A percentile compares a stretch with the other conserved stretches of the same genome.
Conservation (phyloP, 2,329 filamentous ascomycete genomes). For the Pseudogymnoascus sp. region DNA sequence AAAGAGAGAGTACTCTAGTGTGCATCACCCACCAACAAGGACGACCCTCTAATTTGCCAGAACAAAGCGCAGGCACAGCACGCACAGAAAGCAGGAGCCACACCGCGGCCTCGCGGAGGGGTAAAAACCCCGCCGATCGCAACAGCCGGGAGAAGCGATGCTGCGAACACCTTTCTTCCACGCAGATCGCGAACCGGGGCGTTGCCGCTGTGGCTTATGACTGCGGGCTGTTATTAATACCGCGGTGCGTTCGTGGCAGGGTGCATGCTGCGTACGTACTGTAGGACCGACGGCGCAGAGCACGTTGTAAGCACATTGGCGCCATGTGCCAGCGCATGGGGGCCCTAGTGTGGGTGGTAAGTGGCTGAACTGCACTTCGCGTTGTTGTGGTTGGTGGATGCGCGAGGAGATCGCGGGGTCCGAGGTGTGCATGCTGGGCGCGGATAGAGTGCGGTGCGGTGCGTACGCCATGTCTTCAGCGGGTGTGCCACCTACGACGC, state of each 20-base stretch:
- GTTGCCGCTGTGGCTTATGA: conserved; percentile 4
- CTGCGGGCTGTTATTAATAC: background rate
- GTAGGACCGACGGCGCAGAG: background rate
- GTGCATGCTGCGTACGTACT: background rate
- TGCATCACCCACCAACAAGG: background rate
- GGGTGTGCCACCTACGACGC: background rate
- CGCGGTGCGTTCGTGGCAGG: conserved; percentile 5
- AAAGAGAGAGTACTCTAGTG: background rate
- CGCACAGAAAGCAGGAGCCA: background rate
- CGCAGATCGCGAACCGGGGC: background rate
- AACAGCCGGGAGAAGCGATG: background rate
- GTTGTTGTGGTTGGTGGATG: conserved; percentile 3
- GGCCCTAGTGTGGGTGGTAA: background rate
- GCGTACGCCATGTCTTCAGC: background rate
- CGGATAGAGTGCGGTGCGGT: background rate
- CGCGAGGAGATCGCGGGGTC: background rate
- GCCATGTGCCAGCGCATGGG: conserved; percentile 5
- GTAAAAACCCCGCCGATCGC: background rate
- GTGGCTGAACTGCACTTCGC: background rate
- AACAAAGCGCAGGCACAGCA: conserved; percentile 3
- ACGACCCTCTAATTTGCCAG: background rate
- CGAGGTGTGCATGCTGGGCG: background rate
- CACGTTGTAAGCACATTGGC: conserved; percentile 8
- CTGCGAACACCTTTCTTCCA: background rate
- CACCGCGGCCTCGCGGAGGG: background rate